Base-by-base conservation (phyloP, 352 stramenopile species). In the Globisporangium mamillatum region DNA sequence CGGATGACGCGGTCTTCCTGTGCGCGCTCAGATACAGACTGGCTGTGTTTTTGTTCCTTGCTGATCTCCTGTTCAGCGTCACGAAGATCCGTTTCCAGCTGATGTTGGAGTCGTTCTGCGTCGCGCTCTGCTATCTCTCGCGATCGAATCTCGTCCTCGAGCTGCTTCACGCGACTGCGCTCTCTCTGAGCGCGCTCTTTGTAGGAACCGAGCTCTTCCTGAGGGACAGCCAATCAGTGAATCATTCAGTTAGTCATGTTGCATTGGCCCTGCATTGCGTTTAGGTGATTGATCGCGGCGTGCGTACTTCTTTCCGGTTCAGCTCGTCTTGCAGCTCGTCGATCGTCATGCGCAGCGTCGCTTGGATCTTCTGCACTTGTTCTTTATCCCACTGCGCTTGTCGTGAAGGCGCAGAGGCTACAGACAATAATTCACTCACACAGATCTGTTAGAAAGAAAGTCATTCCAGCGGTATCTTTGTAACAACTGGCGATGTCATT, bases 281-380 rank as follows among this genome's bases (percentile, higher is more conserved):
- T 46, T 18, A 32, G 27, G 27, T 32, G 38, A 20, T 52, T 52
- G 18, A 52, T 24, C 44, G 18, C 44, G 8, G 18, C 0, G 18
- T 20, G 29, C 55, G 24, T 24, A 41, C 55, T 2, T 95, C 82
- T 74, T 92, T 92, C 34, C 74, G 74, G 1, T 66, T 78, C 7
- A 95, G 70, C 34, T 93, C 87, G n/a, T 93, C 81, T 60, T 95
- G 84, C 1, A 95, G 79, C 60, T 95, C 87, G 12, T 89, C 74
- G 32, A 95, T 91, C 1, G 87, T 93, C 50, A 79, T 76, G 52
- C 79, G 80, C 22, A 95, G 64, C 12, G 87, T 93, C 12, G 78
- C 66, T 25, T 93, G 81, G 59, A 95, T 93, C 61, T 91, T 92
- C 2, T 78, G 67, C 4, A 78, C 64, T 57, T 93, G 85, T 63